Conservation (phyloP, 2,329 filamentous ascomycete species). For the Gaeumannomyces tritici region DNA sequence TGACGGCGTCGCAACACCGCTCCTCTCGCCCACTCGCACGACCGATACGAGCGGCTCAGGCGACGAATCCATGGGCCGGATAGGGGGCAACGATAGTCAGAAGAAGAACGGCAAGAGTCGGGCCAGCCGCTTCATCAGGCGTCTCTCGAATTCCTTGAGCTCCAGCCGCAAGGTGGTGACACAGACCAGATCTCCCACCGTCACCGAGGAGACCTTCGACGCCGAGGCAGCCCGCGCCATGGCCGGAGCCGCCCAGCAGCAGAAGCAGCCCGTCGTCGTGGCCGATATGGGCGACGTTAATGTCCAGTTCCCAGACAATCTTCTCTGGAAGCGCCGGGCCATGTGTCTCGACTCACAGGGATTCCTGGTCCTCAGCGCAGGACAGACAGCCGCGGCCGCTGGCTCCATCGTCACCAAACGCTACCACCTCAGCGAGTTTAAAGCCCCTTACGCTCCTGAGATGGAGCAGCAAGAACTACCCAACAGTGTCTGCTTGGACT, state of each 20-base stretch:
- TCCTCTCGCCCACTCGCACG: constrained; percentile 29
- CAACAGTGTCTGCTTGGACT: constrained; percentile 63
- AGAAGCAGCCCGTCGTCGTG: constrained; percentile 33
- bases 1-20: constrained; percentile 16
- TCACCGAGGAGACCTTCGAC: constrained; percentile 36
- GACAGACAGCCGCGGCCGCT: constrained; percentile 42
- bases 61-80: constrained; percentile 28
- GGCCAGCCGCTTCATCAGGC: constrained; percentile 47
- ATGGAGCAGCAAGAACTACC: constrained; percentile 88
- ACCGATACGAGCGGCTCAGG: constrained; percentile 36
- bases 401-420: constrained; percentile 52
- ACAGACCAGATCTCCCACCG: constrained; percentile 38
- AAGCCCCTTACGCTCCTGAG: constrained; percentile 70
- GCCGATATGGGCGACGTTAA: constrained; percentile 83
- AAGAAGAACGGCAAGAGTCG: constrained; percentile 33
- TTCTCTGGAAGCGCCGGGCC: constrained; percentile 91
- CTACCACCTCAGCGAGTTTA: constrained; percentile 81
- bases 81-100: constrained; percentile 6
- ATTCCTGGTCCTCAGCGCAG: constrained; percentile 68
- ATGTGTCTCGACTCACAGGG: constrained; percentile 79
- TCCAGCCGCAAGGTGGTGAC: constrained; percentile 34
- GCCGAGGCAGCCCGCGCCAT: constrained; percentile 8
- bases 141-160: constrained; percentile 44
- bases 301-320: constrained; percentile 90
- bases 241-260: constrained; percentile 6